Evolutionary conservation across 768 basidiomycete species (phyloP).

Genomic region (Suillus weaverae): DNA sequence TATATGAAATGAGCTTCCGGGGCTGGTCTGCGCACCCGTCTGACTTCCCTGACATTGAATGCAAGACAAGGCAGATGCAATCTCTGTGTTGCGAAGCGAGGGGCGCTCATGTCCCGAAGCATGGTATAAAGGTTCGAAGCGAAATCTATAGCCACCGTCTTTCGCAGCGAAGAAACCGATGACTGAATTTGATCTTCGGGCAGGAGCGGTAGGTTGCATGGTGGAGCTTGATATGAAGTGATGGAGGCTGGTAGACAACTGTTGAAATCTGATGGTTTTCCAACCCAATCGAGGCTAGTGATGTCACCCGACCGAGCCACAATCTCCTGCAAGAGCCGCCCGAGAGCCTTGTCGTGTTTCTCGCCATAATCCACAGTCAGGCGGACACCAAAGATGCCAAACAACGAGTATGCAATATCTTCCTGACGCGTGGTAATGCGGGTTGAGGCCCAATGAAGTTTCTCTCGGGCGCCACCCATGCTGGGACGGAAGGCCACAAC

Average conservation of each 20-base stretch:
- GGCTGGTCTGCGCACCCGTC: too few species aligned
- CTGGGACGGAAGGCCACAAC: neutral
- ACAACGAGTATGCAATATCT: neutral
- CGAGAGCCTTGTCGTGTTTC: neutral
- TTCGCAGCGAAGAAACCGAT: neutral
- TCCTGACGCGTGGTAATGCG: neutral
- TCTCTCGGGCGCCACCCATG: neutral
- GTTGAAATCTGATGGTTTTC: neutral
- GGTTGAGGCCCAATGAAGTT: neutral
- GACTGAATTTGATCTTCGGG: neutral
- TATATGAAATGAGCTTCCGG: neutral
- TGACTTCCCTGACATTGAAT: too few species aligned
- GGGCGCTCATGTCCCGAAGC: neutral
- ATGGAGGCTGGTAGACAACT: neutral
- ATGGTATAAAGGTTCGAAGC: neutral
- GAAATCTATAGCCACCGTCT: neutral
- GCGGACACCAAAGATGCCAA: neutral
- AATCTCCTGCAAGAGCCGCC: neutral
- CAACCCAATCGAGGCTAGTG: neutral
- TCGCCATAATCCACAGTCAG: neutral
- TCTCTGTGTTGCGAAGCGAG: neutral
- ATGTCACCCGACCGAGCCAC: neutral
- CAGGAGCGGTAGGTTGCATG: neutral
- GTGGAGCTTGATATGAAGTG: neutral
- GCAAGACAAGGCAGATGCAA: neutral